Evolutionary conservation across 78 protist species (phyloP).

Genomic region (Mastigamoeba balamuthi): DNA sequence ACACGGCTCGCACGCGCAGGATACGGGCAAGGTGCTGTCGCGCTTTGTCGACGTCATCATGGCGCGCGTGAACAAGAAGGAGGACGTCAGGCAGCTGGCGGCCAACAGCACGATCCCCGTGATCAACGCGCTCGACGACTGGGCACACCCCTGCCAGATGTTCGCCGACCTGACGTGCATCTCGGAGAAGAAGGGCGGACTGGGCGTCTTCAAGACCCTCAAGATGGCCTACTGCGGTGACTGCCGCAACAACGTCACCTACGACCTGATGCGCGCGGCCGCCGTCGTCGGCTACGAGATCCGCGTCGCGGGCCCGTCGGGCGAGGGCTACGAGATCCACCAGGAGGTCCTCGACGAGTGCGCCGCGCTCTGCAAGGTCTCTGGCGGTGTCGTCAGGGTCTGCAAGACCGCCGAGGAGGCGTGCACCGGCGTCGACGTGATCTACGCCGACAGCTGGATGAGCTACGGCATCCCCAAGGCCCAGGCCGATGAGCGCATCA

Average conservation of each 20-base stretch:
- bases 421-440: constrained; percentile 27
- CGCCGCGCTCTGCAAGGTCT: not conserved
- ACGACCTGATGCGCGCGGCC: constrained; percentile 57
- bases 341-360: constrained; percentile 39
- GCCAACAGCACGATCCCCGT: constrained; percentile 40
- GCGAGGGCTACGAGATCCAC: constrained; percentile 10
- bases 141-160: constrained; percentile 63
- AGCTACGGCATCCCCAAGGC: constrained; percentile 51
- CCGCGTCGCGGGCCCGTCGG: constrained; percentile 36
- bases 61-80: constrained; percentile 36
- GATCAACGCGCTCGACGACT: constrained; percentile 66
- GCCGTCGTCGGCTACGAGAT: constrained; percentile 42
- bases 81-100: constrained; percentile 27
- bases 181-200: constrained; percentile 7
- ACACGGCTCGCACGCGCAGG: too few species aligned
- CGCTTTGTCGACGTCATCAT: constrained; percentile 30
- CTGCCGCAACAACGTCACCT: constrained; percentile 60
- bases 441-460: constrained; percentile 69
- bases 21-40: too few species aligned
- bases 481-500: constrained; percentile 1
- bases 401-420: constrained; percentile 28
- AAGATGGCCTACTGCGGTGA: constrained; percentile 61
- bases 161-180: not conserved
- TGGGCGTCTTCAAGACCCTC: constrained; percentile 36
- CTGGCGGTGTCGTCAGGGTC: not conserved